These are phyloP conservation scores for Dillenia suffruticosa DNA, from an alignment of 164 flowering plant genomes.

Conservation along the genomic window DNA sequence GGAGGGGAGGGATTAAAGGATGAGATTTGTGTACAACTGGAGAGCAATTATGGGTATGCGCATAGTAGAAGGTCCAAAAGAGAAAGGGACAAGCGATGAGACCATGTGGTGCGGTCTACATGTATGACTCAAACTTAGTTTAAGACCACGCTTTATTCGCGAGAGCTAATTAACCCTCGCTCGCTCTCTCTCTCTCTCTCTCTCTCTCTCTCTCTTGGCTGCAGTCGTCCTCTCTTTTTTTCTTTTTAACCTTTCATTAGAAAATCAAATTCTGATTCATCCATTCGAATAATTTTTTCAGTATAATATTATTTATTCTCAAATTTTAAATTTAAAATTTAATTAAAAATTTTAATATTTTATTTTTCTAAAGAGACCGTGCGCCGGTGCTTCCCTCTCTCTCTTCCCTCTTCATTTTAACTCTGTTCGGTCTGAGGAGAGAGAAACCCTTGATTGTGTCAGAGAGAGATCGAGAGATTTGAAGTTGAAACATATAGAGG, in stretches of 20 bases:
- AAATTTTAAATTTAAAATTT: too few relatives aligned
- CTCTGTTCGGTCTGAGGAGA: constrained; percentile 1
- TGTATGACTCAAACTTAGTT: constrained; percentile 4
- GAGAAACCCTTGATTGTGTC: constrained; percentile 23
- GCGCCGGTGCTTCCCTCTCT: too few relatives aligned
- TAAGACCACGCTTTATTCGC: constrained; percentile 18
- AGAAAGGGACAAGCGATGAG: constrained; percentile 26
- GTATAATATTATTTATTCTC: too few relatives aligned
- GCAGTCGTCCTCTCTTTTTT: neutral
- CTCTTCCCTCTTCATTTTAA: neutral
- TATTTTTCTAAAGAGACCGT: too few relatives aligned
- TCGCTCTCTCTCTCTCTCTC: neutral
- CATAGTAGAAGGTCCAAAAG: constrained; percentile 19
- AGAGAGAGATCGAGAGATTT: constrained; percentile 8
- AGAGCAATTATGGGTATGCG: too few relatives aligned
- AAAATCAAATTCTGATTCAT: too few relatives aligned
- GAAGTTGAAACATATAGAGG: constrained; percentile 5
- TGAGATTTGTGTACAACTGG: too few relatives aligned
- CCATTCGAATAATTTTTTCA: too few relatives aligned
- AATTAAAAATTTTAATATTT: too few relatives aligned
- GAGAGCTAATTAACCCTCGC: neutral
- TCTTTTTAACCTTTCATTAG: too few relatives aligned
- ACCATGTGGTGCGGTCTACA: constrained; percentile 22
- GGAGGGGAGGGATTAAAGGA: too few relatives aligned
- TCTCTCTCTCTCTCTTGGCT: constrained; percentile 3